Conservation (phyloP, 1,284 basidiomycete species). For the Fomitopsis betulina region DNA sequence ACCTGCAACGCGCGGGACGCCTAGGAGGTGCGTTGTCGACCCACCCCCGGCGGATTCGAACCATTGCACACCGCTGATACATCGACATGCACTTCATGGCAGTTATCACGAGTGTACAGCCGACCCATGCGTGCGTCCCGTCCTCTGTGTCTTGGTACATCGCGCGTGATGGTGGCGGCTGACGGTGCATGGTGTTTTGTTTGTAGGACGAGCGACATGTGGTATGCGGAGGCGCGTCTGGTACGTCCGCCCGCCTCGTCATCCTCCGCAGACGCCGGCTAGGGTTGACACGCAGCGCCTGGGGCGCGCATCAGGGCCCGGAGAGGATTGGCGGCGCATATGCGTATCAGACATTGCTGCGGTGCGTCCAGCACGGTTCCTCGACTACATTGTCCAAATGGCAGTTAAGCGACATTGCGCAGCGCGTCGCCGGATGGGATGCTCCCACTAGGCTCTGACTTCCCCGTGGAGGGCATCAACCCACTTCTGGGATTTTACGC, state of each 20-base stretch:
- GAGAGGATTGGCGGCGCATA: slow-evolving; percentile 84
- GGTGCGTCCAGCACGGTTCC: slow-evolving; percentile 38
- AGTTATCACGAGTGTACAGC: slow-evolving; percentile 93
- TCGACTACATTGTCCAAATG: background rate
- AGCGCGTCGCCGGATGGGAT: slow-evolving; percentile 48
- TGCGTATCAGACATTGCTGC: slow-evolving; percentile 76
- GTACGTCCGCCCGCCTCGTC: slow-evolving; percentile 33
- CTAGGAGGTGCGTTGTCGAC: slow-evolving; percentile 56
- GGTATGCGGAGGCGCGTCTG: slow-evolving; percentile 79
- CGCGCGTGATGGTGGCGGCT: background rate
- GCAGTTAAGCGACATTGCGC: slow-evolving; percentile 2
- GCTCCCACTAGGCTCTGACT: slow-evolving; percentile 85
- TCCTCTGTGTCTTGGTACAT: background rate
- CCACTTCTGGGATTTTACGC: slow-evolving; percentile 85
- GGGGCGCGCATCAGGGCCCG: slow-evolving; percentile 47
- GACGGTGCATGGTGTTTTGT: background rate
- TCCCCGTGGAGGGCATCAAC: slow-evolving; percentile 84
- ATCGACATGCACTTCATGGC: background rate
- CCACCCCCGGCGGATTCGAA: background rate
- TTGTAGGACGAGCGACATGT: slow-evolving; percentile 82
- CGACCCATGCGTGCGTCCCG: slow-evolving; percentile 75
- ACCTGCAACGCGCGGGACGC: slow-evolving; percentile 64
- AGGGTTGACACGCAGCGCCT: background rate
- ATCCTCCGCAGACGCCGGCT: background rate
- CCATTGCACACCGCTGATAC: background rate